Evolutionary conservation across 1,284 basidiomycete genomes (phyloP), one percentile per base, ranked within the genome.

Genomic region (Tylopilus sp.): DNA sequence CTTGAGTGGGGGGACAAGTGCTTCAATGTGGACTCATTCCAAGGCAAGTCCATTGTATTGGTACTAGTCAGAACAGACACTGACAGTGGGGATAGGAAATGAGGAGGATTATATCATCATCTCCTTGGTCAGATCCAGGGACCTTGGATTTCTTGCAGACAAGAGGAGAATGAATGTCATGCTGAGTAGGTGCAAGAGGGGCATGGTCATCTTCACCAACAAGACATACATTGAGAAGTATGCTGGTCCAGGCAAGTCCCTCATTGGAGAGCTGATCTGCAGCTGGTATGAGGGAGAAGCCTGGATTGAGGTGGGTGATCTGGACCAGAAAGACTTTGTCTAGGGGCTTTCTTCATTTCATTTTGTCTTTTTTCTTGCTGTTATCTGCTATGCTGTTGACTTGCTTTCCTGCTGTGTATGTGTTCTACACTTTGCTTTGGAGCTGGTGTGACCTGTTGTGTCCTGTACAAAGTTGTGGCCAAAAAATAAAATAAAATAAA

Each of bases 11-110:
- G 73, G 40, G 78, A 86, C 55, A 85, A 76, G 47, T 82, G 78
- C 56, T 86, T 84, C 65, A 81, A 78, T 76, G 81, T 86, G 42
- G 83, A 84, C 62, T 81, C 82, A n/a, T 86, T 83, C 48, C 84
- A 85, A 77, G 83, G 83, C 76, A 53, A 37, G 56, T 73, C 10
- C 54, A 37, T 59, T 45, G 53, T 26, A 46, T 2, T 28, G 2
- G n/a, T 49, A 48, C 54, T 46, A 9, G 40, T 48, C n/a, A n/a
- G 48, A 26, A 45, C 43, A 25, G 11, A 48, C 46, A 13, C 26
- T 61, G 0, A 59, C 50, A 33, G 1, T 20, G 29, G 28, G 40
- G 15, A 5, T 56, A 84, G 83, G 83, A 33, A 84, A 85, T 73
- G 83, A 85, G 57, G 77, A 82, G 41, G 79, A 84, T 37, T 77